These are phyloP conservation scores for Ajuga chamaepitys DNA, from an alignment of 257 asterid species.

Conservation along the genomic window DNA sequence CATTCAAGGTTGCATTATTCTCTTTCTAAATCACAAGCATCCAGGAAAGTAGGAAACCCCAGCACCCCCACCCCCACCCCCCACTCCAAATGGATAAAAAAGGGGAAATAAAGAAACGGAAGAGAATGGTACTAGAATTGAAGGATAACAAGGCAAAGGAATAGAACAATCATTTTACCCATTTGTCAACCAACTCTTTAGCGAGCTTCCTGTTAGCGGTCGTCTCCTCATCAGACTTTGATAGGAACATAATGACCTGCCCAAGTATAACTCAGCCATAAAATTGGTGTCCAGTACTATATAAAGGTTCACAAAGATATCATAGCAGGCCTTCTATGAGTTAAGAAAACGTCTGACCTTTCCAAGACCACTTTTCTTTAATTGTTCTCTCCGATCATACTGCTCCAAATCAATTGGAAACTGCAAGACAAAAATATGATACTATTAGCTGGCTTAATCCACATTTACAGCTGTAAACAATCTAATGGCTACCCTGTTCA, in stretches of 20 bases:
- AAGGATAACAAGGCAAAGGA: neutral
- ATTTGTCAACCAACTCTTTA: conserved; percentile 89
- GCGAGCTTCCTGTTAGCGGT: conserved; percentile 80
- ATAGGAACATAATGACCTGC: conserved; percentile 88
- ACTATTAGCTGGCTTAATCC: conserved; percentile 10
- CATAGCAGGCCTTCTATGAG: neutral
- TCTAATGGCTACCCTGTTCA: conserved; percentile 1
- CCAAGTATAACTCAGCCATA: conserved; percentile 11
- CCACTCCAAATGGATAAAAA: too few species aligned
- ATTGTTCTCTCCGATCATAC: conserved; percentile 64
- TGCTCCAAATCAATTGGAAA: conserved; percentile 80
- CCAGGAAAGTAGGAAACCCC: too few species aligned
- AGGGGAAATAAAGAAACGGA: neutral
- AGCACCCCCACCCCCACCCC: neutral
- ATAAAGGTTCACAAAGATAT: neutral
- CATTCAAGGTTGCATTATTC: neutral
- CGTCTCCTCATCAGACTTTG: conserved; percentile 89
- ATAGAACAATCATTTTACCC: conserved; percentile 41
- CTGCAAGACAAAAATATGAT: conserved; percentile 38
- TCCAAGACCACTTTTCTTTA: conserved; percentile 86
- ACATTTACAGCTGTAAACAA: neutral
- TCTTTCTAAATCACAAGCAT: neutral
- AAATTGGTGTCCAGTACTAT: neutral
- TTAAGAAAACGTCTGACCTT: conserved; percentile 43
- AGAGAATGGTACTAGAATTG: neutral